Percentiles rank a stretch among this genome's conserved stretches.
Evolutionary conservation across 2,329 filamentous ascomycete genomes (phyloP).

Genomic region (Samsoniella hepiali): DNA sequence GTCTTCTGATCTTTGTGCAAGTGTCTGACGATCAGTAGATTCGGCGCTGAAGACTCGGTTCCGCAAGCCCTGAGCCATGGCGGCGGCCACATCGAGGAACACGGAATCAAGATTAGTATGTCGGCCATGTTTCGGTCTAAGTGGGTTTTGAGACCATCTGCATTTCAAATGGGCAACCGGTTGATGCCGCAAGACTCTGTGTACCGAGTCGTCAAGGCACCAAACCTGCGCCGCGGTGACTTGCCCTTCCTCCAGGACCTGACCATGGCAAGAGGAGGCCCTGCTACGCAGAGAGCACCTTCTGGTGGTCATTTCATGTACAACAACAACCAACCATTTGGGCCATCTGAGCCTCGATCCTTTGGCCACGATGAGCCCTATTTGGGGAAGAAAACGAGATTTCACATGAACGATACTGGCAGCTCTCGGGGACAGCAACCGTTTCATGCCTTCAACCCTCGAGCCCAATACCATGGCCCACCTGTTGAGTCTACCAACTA

Average conservation of each 20-base stretch:
- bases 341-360: neutral
- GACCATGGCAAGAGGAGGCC: neutral
- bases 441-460: neutral
- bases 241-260: neutral
- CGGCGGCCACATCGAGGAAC: slow-evolving; percentile 26
- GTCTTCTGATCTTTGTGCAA: neutral
- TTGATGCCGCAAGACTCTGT: neutral
- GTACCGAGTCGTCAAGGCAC: slow-evolving; percentile 3
- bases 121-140: slow-evolving; percentile 31
- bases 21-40: slow-evolving; percentile 15
- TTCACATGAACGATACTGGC: neutral
- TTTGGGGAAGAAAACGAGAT: neutral
- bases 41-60: slow-evolving; percentile 22
- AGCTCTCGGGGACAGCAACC: neutral
- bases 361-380: neutral
- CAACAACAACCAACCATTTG: neutral
- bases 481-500: neutral
- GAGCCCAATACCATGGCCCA: neutral
- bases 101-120: slow-evolving; percentile 27
- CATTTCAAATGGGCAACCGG: slow-evolving; percentile 8
- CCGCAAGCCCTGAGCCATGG: slow-evolving; percentile 25
- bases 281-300: neutral
- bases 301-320: neutral
- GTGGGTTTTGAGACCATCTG: slow-evolving; percentile 26
- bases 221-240: slow-evolving; percentile 4